Conservation (phyloP, 2,329 filamentous ascomycete genomes). For the Penicillium griseofulvum region DNA sequence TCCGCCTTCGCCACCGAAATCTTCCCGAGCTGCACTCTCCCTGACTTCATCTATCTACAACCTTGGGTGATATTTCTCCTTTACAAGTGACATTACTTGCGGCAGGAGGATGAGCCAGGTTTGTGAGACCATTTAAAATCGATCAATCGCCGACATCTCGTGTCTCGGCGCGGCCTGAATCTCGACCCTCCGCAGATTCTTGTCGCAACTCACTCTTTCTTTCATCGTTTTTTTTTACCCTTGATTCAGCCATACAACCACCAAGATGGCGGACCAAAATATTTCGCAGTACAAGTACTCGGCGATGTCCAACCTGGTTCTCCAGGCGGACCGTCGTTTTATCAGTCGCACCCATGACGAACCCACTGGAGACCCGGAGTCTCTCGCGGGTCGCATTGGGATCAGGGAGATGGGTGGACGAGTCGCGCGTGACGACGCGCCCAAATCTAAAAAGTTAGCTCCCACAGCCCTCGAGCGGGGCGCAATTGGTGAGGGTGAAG, state of each 20-base stretch:
- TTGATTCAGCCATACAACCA: constrained; percentile 13
- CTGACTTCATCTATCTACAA: constrained; percentile 19
- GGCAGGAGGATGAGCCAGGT: constrained; percentile 39
- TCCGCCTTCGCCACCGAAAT: constrained; percentile 39
- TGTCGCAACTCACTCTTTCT: constrained; percentile 28
- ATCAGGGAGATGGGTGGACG: constrained; percentile 92
- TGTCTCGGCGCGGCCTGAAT: constrained; percentile 34
- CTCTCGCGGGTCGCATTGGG: constrained; percentile 87
- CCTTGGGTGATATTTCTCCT: constrained; percentile 30
- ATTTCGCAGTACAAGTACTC: constrained; percentile 98
- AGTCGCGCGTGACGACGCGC: constrained; percentile 73
- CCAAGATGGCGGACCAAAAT: constrained; percentile 68
- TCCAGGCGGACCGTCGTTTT: constrained; percentile 98
- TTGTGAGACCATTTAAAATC: constrained; percentile 32
- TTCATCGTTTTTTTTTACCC: constrained; percentile 13
- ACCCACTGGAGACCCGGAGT: constrained; percentile 94
- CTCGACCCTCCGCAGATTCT: constrained; percentile 30
- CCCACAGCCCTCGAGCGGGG: constrained; percentile 72
- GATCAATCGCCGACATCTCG: constrained; percentile 24
- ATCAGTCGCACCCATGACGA: constrained; percentile 90
- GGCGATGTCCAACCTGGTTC: constrained; percentile 99
- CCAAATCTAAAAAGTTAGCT: constrained; percentile 75
- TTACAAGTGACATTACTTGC: constrained; percentile 27
- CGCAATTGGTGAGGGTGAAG: constrained; percentile 72
- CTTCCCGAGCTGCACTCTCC: constrained; percentile 32